Base-by-base conservation (phyloP, 306 rosid species). In the Pterocarpus macrocarpus region DNA sequence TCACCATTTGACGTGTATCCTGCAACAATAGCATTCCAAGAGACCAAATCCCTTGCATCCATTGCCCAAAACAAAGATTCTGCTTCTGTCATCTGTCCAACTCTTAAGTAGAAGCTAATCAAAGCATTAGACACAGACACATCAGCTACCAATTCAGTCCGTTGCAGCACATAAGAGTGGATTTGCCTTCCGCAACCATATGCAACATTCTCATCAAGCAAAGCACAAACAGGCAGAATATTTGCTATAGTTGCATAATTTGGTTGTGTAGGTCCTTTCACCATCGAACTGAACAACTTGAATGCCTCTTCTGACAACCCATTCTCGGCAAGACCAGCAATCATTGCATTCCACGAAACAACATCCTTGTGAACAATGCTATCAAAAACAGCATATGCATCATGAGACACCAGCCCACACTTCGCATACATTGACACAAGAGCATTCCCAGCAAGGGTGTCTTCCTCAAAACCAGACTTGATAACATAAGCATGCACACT, bases 341-440 rank as follows among this genome's bases (percentile, higher is more conserved):
- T 91, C 76, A 91, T 90, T 57, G 97, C 97, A 86, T 95, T 95
- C 97, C 98, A 92, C 0, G 97, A 90, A 79, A 95, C 90, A 52
- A 90, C 94, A 85, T 95, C 98, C 78, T 89, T 92, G 82, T 83
- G 59, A 57, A 45, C 35, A 77, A 92, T 91, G 83, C 77, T 77
- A 62, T 77, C 67, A 76, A 95, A 95, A 50, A 89, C 90, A 73
- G 89, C 87, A 64, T 62, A 89, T 64, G 95, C 95, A 70, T 89
- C 92, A 7, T 52, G 13, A 57, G 75, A 81, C 70, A 88, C 90
- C 17, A 85, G 78, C 30, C 94, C 92, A 67, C 89, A 84, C 89
- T 95, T 91, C 8, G 97, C 91, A 90, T 95, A 95, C 92, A 92
- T 88, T 10, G 97, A 92, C 68, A 90, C 72, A 32, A 92, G 81